phyloP scores from a whole-genome alignment of 768 basidiomycete species.

The Podaxis pistillaris region DNA sequence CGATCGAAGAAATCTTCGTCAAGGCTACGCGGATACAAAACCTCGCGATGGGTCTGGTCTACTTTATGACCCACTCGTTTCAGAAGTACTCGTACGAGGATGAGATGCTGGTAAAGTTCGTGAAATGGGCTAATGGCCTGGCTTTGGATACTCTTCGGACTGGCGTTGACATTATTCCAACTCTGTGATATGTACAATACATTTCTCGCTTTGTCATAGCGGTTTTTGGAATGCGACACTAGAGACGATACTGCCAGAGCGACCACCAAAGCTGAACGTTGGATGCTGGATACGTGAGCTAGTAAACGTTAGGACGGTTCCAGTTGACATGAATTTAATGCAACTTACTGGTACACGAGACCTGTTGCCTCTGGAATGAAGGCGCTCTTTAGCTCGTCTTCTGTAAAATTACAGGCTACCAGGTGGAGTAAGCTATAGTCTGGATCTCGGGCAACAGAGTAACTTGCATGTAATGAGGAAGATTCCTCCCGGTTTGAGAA shows the following conservation, averaged over 20 bases:
- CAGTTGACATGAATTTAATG: not conserved
- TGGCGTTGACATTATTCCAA: constrained; percentile 54
- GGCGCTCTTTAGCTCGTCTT: constrained; percentile 60
- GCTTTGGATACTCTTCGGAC: constrained; percentile 69
- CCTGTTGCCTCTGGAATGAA: constrained; percentile 49
- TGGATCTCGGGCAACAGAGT: not conserved
- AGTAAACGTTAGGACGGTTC: not conserved
- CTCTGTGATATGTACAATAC: constrained; percentile 20
- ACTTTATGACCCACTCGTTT: constrained; percentile 57
- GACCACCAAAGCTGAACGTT: constrained; percentile 77
- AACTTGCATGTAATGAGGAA: constrained; percentile 80
- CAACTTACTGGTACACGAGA: constrained; percentile 63
- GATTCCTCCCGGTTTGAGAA: constrained; percentile 64
- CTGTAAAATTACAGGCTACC: constrained; percentile 82
- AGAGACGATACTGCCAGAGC: constrained; percentile 65
- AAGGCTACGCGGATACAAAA: constrained; percentile 65
- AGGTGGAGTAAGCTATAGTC: not conserved
- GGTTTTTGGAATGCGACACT: constrained; percentile 68
- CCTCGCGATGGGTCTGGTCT: constrained; percentile 73
- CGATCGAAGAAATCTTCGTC: constrained; percentile 77
- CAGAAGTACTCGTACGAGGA: constrained; percentile 29
- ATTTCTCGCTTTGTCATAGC: constrained; percentile 10
- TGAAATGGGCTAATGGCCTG: constrained; percentile 66
- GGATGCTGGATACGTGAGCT: constrained; percentile 76
- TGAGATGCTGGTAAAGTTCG: constrained; percentile 36